These are phyloP conservation scores for Apiospora aurea DNA, from an alignment of 2,329 filamentous ascomycete genomes.

Conservation along the genomic window DNA sequence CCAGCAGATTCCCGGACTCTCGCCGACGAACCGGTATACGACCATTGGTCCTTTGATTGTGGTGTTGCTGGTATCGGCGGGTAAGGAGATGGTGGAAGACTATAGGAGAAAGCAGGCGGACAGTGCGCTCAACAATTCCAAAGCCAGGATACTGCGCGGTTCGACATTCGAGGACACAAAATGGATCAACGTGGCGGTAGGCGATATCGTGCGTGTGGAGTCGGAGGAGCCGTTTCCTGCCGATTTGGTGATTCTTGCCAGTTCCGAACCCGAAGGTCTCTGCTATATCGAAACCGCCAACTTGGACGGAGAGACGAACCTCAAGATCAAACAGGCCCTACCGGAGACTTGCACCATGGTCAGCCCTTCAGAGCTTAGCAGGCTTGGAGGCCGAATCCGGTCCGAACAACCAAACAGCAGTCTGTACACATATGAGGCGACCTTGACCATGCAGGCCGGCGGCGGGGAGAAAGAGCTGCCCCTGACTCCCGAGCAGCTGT, in stretches of 20 bases:
- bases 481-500: slow-evolving; percentile 88
- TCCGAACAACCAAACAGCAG: slow-evolving; percentile 99
- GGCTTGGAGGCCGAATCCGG: slow-evolving; percentile 83
- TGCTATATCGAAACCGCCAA: slow-evolving; percentile 99
- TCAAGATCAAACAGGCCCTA: slow-evolving; percentile 98
- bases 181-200: slow-evolving; percentile 93
- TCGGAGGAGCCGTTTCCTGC: slow-evolving; percentile 96
- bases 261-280: slow-evolving; percentile 94
- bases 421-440: slow-evolving; percentile 97
- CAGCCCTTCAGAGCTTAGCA: slow-evolving; percentile 83
- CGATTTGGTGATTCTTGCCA: slow-evolving; percentile 89
- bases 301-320: slow-evolving; percentile 94
- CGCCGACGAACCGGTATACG: slow-evolving; percentile 93
- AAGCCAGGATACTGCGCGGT: slow-evolving; percentile 81
- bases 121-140: slow-evolving; percentile 85
- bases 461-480: slow-evolving; percentile 93
- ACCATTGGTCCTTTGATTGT: slow-evolving; percentile 94
- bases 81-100: slow-evolving; percentile 94
- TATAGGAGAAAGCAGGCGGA: slow-evolving; percentile 89
- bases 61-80: slow-evolving; percentile 91
- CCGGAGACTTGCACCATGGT: slow-evolving; percentile 91
- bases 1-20: slow-evolving; percentile 94
- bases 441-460: slow-evolving; percentile 86
- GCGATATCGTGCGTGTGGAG: slow-evolving; percentile 90
- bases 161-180: slow-evolving; percentile 85